Percentiles rank a stretch among this genome's conserved stretches.
Evolutionary conservation across 139 green algal genomes (phyloP).

Genomic region (Bryopsis sp.): DNA sequence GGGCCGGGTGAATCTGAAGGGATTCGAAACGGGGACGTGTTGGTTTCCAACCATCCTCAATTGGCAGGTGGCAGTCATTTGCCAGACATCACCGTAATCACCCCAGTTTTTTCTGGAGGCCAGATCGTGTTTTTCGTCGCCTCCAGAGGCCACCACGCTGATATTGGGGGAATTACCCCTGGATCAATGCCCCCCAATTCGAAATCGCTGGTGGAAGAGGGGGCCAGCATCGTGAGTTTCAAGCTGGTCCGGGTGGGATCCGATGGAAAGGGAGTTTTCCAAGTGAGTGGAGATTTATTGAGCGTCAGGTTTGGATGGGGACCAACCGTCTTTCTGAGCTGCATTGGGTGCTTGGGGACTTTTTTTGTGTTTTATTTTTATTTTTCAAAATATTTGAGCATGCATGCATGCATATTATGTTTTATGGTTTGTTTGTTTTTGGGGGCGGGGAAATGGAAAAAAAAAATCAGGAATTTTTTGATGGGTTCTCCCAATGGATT

Average conservation of each 20-base stretch:
- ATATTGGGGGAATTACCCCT: constrained; percentile 82
- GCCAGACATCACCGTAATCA: constrained; percentile 98
- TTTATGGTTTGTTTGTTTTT: too few relatives aligned
- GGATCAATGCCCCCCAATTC: constrained; percentile 89
- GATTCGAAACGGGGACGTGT: constrained; percentile 75
- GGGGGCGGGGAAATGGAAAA: too few relatives aligned
- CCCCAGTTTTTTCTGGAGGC: constrained; percentile 70
- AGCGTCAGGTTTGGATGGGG: background rate
- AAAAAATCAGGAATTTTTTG: too few relatives aligned
- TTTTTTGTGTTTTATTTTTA: too few relatives aligned
- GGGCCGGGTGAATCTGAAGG: constrained; percentile 35
- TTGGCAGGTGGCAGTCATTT: constrained; percentile 87
- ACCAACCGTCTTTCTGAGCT: too few relatives aligned
- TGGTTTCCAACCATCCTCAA: constrained; percentile 91
- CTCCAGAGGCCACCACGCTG: constrained; percentile 69
- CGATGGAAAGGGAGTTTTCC: constrained; percentile 38
- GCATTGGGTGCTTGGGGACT: too few relatives aligned
- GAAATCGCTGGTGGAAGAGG: constrained; percentile 78
- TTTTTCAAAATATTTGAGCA: too few relatives aligned
- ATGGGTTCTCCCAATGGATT: too few relatives aligned
- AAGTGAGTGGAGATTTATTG: constrained; percentile 35
- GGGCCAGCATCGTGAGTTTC: constrained; percentile 84
- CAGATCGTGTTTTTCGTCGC: constrained; percentile 93
- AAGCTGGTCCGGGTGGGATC: constrained; percentile 67
- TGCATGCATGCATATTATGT: too few relatives aligned